Evolutionary conservation across 805 yeast genomes (phyloP).

Genomic region (Wickerhamomyces mucosus): DNA sequence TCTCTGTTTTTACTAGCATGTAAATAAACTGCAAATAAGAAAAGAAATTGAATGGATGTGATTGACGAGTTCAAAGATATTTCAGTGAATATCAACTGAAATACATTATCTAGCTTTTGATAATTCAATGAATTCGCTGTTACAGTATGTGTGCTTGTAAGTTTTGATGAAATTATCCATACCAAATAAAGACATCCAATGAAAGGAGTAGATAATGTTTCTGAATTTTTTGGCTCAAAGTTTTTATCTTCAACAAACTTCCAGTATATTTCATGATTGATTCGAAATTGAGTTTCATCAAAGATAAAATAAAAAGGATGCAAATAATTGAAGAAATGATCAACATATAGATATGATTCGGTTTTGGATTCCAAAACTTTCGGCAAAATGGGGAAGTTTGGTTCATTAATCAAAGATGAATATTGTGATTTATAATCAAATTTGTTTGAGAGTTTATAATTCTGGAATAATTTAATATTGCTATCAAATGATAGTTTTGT

Average conservation of each 20-base stretch:
- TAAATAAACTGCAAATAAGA: constrained; percentile 32
- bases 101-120: constrained; percentile 28
- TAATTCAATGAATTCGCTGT: constrained; percentile 7
- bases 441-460: constrained; percentile 5
- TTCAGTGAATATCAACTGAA: constrained; percentile 33
- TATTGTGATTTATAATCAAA: constrained; percentile 7
- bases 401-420: constrained; percentile 7
- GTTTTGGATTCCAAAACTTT: constrained; percentile 20
- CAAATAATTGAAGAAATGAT: constrained; percentile 31
- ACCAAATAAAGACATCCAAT: constrained; percentile 39
- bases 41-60: constrained; percentile 33
- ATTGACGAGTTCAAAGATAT: constrained; percentile 34
- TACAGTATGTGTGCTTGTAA: constrained; percentile 14
- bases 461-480: constrained; percentile 15
- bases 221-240: background rate
- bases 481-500: constrained; percentile 28
- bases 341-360: constrained; percentile 28
- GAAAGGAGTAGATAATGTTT: constrained; percentile 10
- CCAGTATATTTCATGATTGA: constrained; percentile 32
- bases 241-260: constrained; percentile 3
- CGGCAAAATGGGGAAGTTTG: constrained; percentile 28
- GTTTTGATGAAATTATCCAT: constrained; percentile 23
- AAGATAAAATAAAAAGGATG: constrained; percentile 37
- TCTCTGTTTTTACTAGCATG: constrained; percentile 37
- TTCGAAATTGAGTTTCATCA: constrained; percentile 24